Percentiles rank a stretch among this genome's conserved stretches.
phyloP scores from a whole-genome alignment of 169 alveolate genomes.

The Plasmodium cynomolgi region DNA sequence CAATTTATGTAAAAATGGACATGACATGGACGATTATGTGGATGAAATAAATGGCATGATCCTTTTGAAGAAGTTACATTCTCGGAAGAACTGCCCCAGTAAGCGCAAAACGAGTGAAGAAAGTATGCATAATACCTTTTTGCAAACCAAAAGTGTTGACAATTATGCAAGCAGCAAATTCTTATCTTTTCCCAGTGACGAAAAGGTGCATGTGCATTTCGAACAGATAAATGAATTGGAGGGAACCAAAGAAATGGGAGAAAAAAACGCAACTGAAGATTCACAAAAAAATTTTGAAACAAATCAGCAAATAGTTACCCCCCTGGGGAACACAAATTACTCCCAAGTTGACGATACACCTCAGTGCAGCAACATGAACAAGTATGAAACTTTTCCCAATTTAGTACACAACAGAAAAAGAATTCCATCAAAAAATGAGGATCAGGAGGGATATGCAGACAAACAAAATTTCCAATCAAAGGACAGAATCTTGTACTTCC shows the following conservation, averaged over 20 bases:
- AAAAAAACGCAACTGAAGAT: neutral
- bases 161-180: neutral
- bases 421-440: neutral
- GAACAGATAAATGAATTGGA: neutral
- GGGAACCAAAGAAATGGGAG: neutral
- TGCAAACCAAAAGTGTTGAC: conserved; percentile 13
- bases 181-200: neutral
- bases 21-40: neutral
- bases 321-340: neutral
- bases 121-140: neutral
- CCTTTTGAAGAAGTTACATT: neutral
- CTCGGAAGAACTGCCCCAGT: neutral
- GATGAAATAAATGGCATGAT: neutral
- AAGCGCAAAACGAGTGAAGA: neutral
- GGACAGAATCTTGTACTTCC: conserved; percentile 7
- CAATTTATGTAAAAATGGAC: conserved; percentile 9
- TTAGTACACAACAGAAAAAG: neutral
- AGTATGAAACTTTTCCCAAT: neutral
- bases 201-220: neutral
- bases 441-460: neutral
- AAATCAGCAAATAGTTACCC: neutral
- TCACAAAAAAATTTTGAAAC: neutral
- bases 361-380: neutral
- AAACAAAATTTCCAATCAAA: neutral
- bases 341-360: neutral